phyloP scores from a whole-genome alignment of 1,284 basidiomycete species.

The Puccinia sorghi region DNA sequence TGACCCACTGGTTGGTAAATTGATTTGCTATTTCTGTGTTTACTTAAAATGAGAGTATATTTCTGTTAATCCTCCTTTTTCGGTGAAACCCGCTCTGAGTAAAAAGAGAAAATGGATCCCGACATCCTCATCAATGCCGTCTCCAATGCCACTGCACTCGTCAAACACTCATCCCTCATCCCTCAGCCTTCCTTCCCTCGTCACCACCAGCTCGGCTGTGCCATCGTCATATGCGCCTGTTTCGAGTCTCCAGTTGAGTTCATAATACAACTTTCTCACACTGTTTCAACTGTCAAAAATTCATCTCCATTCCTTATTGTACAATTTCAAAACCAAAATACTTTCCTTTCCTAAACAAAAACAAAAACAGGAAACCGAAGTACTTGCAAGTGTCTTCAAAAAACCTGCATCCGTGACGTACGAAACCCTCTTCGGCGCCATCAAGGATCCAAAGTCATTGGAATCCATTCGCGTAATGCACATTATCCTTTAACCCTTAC shows the following conservation, averaged over 20 bases:
- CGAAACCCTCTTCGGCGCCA: slow-evolving; percentile 12
- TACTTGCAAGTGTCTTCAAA: background rate
- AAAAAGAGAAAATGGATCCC: slow-evolving; percentile 8
- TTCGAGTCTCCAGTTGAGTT: background rate
- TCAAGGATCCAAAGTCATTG: slow-evolving; percentile 10
- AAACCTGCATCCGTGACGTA: background rate
- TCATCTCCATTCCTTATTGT: no score
- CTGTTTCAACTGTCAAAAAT: no score
- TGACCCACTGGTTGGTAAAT: no score
- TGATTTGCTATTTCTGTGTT: no score
- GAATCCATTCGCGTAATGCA: background rate
- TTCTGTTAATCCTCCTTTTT: no score
- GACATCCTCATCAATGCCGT: slow-evolving; percentile 21
- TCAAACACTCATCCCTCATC: background rate
- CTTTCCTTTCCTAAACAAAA: no score
- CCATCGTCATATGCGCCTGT: slow-evolving; percentile 37
- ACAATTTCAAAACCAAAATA: no score
- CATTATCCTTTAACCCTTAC: background rate
- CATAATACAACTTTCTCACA: background rate
- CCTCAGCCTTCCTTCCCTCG: background rate
- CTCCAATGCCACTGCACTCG: slow-evolving; percentile 13
- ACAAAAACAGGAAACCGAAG: slow-evolving; percentile 10
- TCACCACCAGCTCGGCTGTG: slow-evolving; percentile 29
- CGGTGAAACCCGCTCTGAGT: no score
- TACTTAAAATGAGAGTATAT: no score